Evolutionary conservation across 1,284 basidiomycete genomes (phyloP).

Genomic region (Ustilago loliicola): DNA sequence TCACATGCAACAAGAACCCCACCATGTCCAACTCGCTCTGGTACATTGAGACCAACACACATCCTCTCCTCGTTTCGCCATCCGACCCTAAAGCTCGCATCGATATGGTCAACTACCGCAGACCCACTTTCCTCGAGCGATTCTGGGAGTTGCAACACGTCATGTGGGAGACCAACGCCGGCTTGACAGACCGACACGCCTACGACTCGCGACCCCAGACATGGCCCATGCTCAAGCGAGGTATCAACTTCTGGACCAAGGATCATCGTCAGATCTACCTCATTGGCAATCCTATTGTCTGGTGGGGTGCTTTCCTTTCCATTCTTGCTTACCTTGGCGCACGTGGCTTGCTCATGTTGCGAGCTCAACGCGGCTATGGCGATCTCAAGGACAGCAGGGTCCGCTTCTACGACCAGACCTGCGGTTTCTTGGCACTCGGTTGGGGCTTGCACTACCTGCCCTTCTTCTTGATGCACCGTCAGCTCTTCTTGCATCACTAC

Average conservation of each 20-base stretch:
- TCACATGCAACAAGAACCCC: constrained; percentile 96
- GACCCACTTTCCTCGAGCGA: constrained; percentile 87
- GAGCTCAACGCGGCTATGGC: constrained; percentile 88
- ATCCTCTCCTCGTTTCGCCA: constrained; percentile 72
- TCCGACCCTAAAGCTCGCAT: constrained; percentile 26
- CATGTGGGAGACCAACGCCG: constrained; percentile 99
- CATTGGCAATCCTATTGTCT: constrained; percentile 91
- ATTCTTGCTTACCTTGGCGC: constrained; percentile 79
- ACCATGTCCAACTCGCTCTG: constrained; percentile 90
- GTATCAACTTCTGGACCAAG: constrained; percentile 97
- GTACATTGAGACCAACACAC: constrained; percentile 89
- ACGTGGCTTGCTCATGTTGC: constrained; percentile 84
- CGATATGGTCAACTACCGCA: constrained; percentile 78
- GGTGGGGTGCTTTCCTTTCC: constrained; percentile 85
- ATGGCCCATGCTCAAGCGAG: constrained; percentile 90
- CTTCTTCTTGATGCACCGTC: constrained; percentile 95
- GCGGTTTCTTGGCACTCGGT: constrained; percentile 90
- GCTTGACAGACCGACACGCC: constrained; percentile 91
- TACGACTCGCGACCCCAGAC: constrained; percentile 91
- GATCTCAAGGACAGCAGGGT: constrained; percentile 89
- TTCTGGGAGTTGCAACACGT: constrained; percentile 92
- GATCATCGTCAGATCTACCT: constrained; percentile 95
- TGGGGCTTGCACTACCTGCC: constrained; percentile 96
- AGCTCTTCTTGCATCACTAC: constrained; percentile 97
- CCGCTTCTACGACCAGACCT: constrained; percentile 90